These are phyloP conservation scores for Liquidambar formosana DNA, from an alignment of 164 flowering plant species.

Conservation along the genomic window DNA sequence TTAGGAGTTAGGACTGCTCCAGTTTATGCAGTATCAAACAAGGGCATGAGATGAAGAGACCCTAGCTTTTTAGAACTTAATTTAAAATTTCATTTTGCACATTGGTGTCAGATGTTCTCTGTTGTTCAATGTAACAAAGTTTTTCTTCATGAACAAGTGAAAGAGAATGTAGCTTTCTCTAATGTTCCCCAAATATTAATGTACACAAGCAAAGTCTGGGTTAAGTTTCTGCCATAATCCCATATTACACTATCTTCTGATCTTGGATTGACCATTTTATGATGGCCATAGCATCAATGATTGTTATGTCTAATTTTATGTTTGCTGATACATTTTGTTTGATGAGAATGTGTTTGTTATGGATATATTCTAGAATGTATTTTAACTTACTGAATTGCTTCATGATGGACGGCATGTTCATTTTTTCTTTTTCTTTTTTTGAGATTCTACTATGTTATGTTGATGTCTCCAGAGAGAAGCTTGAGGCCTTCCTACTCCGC, in stretches of 20 bases:
- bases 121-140: no score
- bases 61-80: no score
- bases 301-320: background rate
- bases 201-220: background rate
- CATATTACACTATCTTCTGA: background rate
- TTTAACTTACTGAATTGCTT: background rate
- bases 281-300: background rate
- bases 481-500: conserved; percentile 76
- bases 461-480: conserved; percentile 73
- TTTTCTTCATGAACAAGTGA: background rate
- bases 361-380: background rate
- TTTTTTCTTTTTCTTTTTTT: no score
- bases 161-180: background rate
- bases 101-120: no score
- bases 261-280: background rate
- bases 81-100: no score
- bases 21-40: no score
- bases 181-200: background rate
- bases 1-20: no score
- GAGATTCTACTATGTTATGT: conserved; percentile 3
- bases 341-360: background rate
- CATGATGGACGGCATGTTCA: background rate
- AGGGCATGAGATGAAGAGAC: no score
- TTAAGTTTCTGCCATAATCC: background rate
- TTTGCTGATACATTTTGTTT: no score